Conservation (phyloP, 1,284 basidiomycete species). For the Dichomitus squalens region DNA sequence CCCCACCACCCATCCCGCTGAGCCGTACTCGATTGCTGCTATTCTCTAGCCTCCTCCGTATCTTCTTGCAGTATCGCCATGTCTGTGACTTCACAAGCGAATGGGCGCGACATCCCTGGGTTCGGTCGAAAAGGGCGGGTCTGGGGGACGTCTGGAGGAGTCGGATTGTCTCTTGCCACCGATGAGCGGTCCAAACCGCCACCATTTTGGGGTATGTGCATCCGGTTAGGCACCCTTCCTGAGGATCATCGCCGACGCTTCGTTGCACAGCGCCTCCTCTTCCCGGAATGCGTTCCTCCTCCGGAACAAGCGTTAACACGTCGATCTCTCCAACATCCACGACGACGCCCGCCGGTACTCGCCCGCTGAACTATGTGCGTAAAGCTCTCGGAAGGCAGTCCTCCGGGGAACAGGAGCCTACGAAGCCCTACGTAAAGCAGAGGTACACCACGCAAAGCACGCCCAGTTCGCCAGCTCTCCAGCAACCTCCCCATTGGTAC, state of each 20-base stretch:
- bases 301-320: too few relatives aligned
- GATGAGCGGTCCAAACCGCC: slow-evolving; percentile 1
- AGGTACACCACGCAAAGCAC: neutral
- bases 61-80: neutral
- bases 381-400: neutral
- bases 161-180: neutral
- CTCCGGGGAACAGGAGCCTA: neutral
- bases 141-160: slow-evolving; percentile 1
- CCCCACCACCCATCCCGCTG: neutral
- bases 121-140: neutral
- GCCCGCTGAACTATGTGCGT: too few relatives aligned
- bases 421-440: neutral
- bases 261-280: neutral
- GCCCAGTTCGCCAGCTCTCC: neutral
- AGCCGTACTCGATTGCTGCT: neutral
- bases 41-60: neutral
- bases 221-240: neutral
- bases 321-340: too few relatives aligned
- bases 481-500: neutral
- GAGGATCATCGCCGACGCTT: neutral
- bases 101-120: neutral
- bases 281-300: neutral
- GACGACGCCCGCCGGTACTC: too few relatives aligned
- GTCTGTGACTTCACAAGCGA: neutral
- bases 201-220: neutral